Evolutionary conservation across 2,329 filamentous ascomycete species (phyloP).

Genomic region (Cadophora malorum): DNA sequence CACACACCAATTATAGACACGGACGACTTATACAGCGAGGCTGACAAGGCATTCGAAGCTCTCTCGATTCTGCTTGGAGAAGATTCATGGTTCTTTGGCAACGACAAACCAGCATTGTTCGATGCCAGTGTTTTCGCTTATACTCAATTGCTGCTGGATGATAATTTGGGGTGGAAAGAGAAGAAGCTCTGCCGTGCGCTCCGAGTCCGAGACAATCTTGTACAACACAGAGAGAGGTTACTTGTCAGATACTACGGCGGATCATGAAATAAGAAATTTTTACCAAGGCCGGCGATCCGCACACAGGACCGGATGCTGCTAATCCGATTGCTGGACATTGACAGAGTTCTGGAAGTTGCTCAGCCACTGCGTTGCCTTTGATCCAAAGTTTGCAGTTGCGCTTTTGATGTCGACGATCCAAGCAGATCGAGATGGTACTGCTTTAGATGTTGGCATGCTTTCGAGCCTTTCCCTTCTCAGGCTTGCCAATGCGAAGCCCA

Average conservation of each 20-base stretch:
- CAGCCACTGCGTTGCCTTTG: background rate
- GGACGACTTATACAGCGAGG: conserved; percentile 63
- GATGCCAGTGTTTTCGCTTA: conserved; percentile 93
- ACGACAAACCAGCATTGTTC: conserved; percentile 69
- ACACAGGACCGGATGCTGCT: background rate
- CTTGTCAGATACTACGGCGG: conserved; percentile 47
- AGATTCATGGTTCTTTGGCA: conserved; percentile 65
- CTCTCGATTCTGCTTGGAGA: conserved; percentile 64
- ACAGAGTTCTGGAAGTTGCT: background rate
- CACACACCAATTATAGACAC: conserved; percentile 62
- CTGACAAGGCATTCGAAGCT: conserved; percentile 66
- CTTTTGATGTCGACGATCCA: background rate
- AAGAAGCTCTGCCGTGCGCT: conserved; percentile 64
- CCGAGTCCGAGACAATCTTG: conserved; percentile 63
- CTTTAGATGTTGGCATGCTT: background rate
- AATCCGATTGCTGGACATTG: background rate
- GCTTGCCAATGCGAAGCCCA: background rate
- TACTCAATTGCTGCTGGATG: conserved; percentile 78
- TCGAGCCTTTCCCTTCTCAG: background rate
- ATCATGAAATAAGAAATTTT: conserved; percentile 15
- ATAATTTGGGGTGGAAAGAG: conserved; percentile 64
- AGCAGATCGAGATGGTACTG: background rate
- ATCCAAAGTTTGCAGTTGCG: background rate
- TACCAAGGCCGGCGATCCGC: background rate
- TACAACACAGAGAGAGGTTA: conserved; percentile 67